Conservation (phyloP, 2,329 filamentous ascomycete species). For the Colletotrichum tofieldiae region DNA sequence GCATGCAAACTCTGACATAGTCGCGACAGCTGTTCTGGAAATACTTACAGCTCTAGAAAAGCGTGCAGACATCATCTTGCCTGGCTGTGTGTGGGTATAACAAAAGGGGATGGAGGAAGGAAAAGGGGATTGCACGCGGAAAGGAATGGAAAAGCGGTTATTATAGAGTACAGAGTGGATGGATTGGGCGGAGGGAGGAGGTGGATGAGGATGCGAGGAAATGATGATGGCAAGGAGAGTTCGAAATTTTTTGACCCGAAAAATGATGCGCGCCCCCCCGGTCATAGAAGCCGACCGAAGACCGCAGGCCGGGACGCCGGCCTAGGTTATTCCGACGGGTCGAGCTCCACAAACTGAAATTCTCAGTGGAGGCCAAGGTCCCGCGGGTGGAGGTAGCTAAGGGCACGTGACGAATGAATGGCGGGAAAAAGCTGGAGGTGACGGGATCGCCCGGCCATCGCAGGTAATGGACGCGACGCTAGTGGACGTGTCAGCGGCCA, state of each 20-base stretch:
- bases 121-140: constrained; percentile 42
- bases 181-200: constrained; percentile 31
- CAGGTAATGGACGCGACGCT: constrained; percentile 16
- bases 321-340: constrained; percentile 30
- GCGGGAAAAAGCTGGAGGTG: constrained; percentile 22
- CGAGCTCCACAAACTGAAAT: constrained; percentile 2
- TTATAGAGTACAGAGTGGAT: constrained; percentile 43
- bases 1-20: constrained; percentile 39
- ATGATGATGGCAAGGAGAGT: constrained; percentile 46
- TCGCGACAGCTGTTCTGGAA: constrained; percentile 47
- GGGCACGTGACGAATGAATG: constrained; percentile 28
- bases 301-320: constrained; percentile 48
- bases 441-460: constrained; percentile 27
- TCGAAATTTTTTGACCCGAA: constrained; percentile 57
- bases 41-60: constrained; percentile 80
- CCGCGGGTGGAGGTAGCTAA: neutral
- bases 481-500: constrained; percentile 10
- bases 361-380: neutral
- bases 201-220: constrained; percentile 32
- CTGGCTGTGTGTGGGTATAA: constrained; percentile 47
- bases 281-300: constrained; percentile 62
- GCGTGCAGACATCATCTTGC: constrained; percentile 81
- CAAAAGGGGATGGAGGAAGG: constrained; percentile 47
- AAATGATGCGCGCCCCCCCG: constrained; percentile 52
- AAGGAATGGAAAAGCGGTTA: constrained; percentile 40